Evolutionary conservation across 169 alveolate species (phyloP).

Genomic region (Cryptosporidium meleagridis): DNA sequence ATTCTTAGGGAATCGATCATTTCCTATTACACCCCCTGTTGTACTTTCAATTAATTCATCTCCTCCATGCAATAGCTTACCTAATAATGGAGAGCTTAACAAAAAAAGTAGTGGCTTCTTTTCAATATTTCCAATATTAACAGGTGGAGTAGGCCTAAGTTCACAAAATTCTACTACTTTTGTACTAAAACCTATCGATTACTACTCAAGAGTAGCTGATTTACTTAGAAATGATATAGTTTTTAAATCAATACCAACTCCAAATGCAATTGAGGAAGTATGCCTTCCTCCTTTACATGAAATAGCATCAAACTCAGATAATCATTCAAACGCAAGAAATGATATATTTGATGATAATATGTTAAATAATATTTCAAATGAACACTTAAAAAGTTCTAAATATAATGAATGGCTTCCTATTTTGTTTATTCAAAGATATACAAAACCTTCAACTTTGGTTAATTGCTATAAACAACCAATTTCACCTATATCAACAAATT

Average conservation of each 20-base stretch:
- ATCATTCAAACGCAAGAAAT: constrained; percentile 2
- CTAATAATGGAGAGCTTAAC: background rate
- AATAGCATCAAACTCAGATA: background rate
- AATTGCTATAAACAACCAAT: background rate
- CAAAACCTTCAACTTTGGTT: background rate
- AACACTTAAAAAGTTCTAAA: constrained; percentile 45
- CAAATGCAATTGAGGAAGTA: constrained; percentile 57
- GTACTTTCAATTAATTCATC: constrained; percentile 28
- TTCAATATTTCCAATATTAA: constrained; percentile 32
- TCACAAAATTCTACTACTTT: constrained; percentile 56
- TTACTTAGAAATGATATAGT: constrained; percentile 51
- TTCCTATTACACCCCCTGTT: constrained; percentile 71
- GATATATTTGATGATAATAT: background rate
- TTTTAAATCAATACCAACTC: constrained; percentile 71
- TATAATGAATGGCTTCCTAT: constrained; percentile 73
- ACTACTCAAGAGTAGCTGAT: constrained; percentile 37
- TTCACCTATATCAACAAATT: background rate
- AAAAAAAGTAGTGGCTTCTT: constrained; percentile 29
- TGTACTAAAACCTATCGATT: constrained; percentile 35
- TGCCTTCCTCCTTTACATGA: constrained; percentile 44
- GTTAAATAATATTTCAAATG: constrained; percentile 1
- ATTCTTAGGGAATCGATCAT: constrained; percentile 17
- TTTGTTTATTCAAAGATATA: constrained; percentile 58
- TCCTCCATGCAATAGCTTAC: background rate
- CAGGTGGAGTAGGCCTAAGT: background rate